Conservation (phyloP, 2,329 filamentous ascomycete species). For the Chrysosphaeria jannelii region DNA sequence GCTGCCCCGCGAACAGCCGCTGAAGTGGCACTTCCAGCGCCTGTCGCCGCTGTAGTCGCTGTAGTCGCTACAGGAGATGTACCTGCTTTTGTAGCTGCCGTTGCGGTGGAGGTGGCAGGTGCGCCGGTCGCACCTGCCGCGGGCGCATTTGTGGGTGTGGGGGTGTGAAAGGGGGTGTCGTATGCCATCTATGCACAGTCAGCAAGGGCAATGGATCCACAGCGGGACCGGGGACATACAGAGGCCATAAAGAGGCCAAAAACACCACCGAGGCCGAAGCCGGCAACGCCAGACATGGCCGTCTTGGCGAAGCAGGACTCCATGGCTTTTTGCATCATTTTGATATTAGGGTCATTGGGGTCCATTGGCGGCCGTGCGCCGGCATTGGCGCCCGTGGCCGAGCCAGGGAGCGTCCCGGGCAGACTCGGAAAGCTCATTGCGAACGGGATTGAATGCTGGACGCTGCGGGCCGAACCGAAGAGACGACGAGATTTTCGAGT, state of each 20-base stretch:
- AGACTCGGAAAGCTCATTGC: conserved; percentile 6
- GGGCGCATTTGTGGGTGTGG: conserved; percentile 5
- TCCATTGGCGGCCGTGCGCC: conserved; percentile 5
- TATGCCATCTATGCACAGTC: conserved; percentile 61
- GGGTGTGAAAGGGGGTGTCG: conserved; percentile 54
- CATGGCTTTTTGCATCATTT: conserved; percentile 58
- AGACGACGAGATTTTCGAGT: conserved; percentile 6
- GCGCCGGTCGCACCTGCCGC: conserved; percentile 1
- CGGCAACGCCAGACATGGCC: conserved; percentile 69
- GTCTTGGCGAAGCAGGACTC: conserved; percentile 81
- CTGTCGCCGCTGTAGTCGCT: background rate
- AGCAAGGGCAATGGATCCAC: background rate
- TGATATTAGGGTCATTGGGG: conserved; percentile 20
- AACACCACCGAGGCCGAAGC: conserved; percentile 73
- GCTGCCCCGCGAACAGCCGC: background rate
- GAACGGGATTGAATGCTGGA: too few species aligned
- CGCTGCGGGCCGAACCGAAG: background rate
- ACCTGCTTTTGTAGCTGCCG: conserved; percentile 1
- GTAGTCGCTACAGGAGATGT: conserved; percentile 1
- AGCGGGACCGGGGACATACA: conserved; percentile 24
- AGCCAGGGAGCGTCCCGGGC: conserved; percentile 9
- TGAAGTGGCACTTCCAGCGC: too few species aligned
- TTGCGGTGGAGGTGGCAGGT: background rate
- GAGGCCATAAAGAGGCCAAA: conserved; percentile 97
- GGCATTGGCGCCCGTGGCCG: conserved; percentile 7